Percentiles rank a stretch among this genome's conserved stretches.
These are phyloP conservation scores for Xylaria scruposa DNA, from an alignment of 495 filamentous ascomycete genomes.

Conservation along the genomic window DNA sequence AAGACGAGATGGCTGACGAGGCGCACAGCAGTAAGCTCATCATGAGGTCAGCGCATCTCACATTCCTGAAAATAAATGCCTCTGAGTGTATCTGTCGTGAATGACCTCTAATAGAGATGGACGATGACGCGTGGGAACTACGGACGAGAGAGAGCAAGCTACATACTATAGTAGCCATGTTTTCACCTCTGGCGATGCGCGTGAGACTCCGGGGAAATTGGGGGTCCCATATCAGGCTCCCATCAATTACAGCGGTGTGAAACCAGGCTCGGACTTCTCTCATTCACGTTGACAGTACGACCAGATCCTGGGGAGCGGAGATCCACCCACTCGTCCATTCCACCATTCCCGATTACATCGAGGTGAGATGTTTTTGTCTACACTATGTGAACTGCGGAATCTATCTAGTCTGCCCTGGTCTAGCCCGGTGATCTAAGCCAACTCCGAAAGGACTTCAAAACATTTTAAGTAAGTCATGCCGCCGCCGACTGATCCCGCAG, in stretches of 20 bases:
- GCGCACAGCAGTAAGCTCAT: conserved; percentile 7
- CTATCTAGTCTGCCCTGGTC: neutral
- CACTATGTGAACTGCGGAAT: neutral
- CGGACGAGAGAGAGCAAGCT: neutral
- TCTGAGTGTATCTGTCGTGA: too few relatives aligned
- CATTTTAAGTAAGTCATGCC: conserved; percentile 24
- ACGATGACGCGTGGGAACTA: conserved; percentile 4
- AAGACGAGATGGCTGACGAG: conserved; percentile 7
- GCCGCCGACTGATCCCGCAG: conserved; percentile 27
- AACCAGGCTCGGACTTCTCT: neutral
- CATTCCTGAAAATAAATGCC: neutral
- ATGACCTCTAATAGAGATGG: conserved; percentile 11
- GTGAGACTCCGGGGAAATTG: conserved; percentile 5
- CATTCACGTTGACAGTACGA: neutral
- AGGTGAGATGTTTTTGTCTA: neutral
- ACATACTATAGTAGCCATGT: too few relatives aligned
- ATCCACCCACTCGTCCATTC: neutral
- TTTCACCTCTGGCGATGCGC: neutral
- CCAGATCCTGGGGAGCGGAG: neutral
- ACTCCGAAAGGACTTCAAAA: neutral
- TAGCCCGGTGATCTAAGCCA: neutral
- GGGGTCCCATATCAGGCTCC: neutral
- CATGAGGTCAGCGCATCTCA: neutral
- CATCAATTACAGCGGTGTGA: neutral
- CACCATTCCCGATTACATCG: neutral